Conservation (phyloP, 805 yeast genomes). For the Candida nanaspora region DNA sequence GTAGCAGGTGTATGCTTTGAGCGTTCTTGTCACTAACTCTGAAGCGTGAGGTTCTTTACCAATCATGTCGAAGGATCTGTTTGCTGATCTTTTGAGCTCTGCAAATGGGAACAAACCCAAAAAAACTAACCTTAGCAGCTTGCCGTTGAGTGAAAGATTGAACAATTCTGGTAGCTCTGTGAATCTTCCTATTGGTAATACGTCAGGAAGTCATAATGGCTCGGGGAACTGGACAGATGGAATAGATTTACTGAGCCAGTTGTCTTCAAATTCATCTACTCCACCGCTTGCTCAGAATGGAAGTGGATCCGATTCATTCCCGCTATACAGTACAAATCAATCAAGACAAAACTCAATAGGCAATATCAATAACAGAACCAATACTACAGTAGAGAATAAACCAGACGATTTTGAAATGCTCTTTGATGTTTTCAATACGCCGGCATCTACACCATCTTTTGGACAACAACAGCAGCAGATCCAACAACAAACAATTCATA, state of each 20-base stretch:
- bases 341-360: not conserved
- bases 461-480: not conserved
- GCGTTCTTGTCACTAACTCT: no score
- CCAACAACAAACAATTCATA: not conserved
- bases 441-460: not conserved
- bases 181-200: slow-evolving; percentile 3
- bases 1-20: no score
- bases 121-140: slow-evolving; percentile 13
- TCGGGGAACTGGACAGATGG: slow-evolving; percentile 25
- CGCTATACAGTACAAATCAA: no score
- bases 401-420: slow-evolving; percentile 13
- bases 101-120: slow-evolving; percentile 17
- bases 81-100: slow-evolving; percentile 34
- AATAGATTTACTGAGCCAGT: slow-evolving; percentile 29
- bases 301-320: not conserved
- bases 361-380: not conserved
- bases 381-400: not conserved
- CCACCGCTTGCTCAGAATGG: not conserved
- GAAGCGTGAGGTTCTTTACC: no score
- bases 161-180: slow-evolving; percentile 7
- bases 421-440: slow-evolving; percentile 14
- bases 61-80: slow-evolving; percentile 29
- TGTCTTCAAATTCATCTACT: slow-evolving; percentile 2
- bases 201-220: not conserved
- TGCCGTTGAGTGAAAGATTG: slow-evolving; percentile 29